Evolutionary conservation across 78 protist species (phyloP), one percentile per base, ranked within the genome.

Genomic region (Dictyostelium citrinum): DNA sequence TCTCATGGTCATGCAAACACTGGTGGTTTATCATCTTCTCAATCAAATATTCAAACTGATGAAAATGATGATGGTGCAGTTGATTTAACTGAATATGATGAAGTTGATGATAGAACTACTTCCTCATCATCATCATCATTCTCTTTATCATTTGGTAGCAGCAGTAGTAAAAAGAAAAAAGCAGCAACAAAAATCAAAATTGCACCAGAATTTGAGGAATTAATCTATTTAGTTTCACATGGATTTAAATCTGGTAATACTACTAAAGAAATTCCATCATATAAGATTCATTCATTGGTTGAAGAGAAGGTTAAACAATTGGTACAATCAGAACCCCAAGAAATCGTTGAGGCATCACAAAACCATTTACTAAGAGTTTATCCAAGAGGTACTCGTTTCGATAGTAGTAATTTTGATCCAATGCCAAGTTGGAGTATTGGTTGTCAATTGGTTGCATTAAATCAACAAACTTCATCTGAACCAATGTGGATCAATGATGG

Each of bases 351-450:
- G 8, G 37, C 84, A 75, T 90, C 91, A 58, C 82, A 43, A 43
- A 55, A 82, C 3, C 96, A 93, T 27, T 41, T 97, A 22, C 33
- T 90, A 33, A 90, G 99, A 41, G 91, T 83, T 37, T 98, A 97
- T 76, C 99, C 99, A 39, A 67, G 79, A 24, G 99, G 98, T 20
- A 84, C 84, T 5, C 91, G 99, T 31, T 75, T 98, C 90, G 96
- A 83, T 49, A 90, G 96, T 31, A 76, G 90, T 74, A 98, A 98
- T 75, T 98, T 92, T 79, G 79, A 96, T 85, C 99, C 99, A 12
- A n/a, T 58, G 2, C 37, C 70, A 46, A 45, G 86, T 1, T 97
- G 99, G 99, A 33, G 49, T 46, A 5, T 51, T 17, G 99, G 99
- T 24, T 14, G 55, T 29, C 98, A 96, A 60, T 11, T 98, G 41